Evolutionary conservation across 164 flowering plant species (phyloP), one percentile per base, ranked within the genome.

Genomic region (Chimonanthus praecox): DNA sequence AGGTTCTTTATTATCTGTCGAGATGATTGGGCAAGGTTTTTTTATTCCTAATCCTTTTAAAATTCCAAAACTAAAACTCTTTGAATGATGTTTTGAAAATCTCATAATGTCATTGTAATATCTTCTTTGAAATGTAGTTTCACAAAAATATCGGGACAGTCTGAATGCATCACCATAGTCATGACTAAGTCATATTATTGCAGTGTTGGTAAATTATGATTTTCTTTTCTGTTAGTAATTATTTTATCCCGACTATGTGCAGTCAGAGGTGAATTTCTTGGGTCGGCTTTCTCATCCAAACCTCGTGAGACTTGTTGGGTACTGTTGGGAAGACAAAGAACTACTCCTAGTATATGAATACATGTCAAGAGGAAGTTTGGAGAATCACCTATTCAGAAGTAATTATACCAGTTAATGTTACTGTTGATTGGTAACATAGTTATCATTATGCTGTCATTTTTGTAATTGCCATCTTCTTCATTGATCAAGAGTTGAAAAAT

Each of bases 361-460:
- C 83, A 88, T 93, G 97, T 91, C 84, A 71, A 89, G 78, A 54
- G 94, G 98, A 43, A 91, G 95, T 85, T 83, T 94, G 82, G 94
- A 90, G 75, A 88, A 92, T 79, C 98, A 94, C 75, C 87, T 94
- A 18, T 94, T 90, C 74, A 83, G 92, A 82, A 88, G 97, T 94
- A 90, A 85, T 92, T 7, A 33, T 62, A 11, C 7, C 9, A 2
- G 44, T 43, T 6, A 13, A 5, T 8, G 47, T 44, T 54, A 54
- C 4, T 54, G 16, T 54, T 13, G n/a, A 51, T 51, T 51, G 58
- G 4, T 15, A 51, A 10, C 10, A 4, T 2, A 2, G 16, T 51
- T 51, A 11, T 51, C 13, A 11, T 54, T 3, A 54, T 54, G 58
- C 15, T 54, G 5, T 54, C 16, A 54, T 54, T 54, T 54, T 54